A percentile compares a stretch with the other conserved stretches of the same genome.
These are phyloP conservation scores for Phytophthora kernoviae DNA, from an alignment of 352 stramenopile species.

Conservation along the genomic window DNA sequence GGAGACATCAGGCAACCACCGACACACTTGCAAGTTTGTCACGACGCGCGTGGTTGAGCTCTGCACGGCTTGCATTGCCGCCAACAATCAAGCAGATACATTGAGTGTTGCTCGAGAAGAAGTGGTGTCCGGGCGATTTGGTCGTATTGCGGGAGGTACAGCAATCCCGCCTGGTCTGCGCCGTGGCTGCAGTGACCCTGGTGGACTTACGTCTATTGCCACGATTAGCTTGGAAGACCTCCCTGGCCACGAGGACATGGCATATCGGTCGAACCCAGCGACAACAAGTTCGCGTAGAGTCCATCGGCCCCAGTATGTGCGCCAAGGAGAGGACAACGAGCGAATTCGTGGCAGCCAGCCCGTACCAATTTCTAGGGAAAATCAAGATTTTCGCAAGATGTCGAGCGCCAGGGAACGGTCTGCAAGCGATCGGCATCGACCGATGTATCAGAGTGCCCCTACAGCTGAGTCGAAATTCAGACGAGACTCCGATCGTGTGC, in stretches of 20 bases:
- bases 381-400: slow-evolving; percentile 11
- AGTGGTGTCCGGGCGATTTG: slow-evolving; percentile 38
- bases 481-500: slow-evolving; percentile 20
- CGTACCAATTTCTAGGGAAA: slow-evolving; percentile 1
- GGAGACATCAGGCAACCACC: slow-evolving; percentile 31
- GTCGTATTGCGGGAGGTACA: slow-evolving; percentile 14
- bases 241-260: slow-evolving; percentile 28
- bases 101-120: slow-evolving; percentile 57
- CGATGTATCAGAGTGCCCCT: slow-evolving; percentile 8
- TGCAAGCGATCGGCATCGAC: slow-evolving; percentile 13
- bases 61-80: slow-evolving; percentile 42
- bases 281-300: slow-evolving; percentile 16
- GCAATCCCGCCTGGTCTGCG: slow-evolving; percentile 7
- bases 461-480: slow-evolving; percentile 13
- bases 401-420: slow-evolving; percentile 20
- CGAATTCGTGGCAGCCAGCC: not conserved
- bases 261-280: slow-evolving; percentile 19
- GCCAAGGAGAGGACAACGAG: no score
- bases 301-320: slow-evolving; percentile 5
- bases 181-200: slow-evolving; percentile 18
- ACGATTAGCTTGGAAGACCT: slow-evolving; percentile 42
- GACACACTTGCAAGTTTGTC: slow-evolving; percentile 39
- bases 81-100: slow-evolving; percentile 34
- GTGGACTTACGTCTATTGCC: slow-evolving; percentile 16
- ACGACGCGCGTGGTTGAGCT: slow-evolving; percentile 42